Conservation (phyloP, 345 rosid species). For the Populus alba region DNA sequence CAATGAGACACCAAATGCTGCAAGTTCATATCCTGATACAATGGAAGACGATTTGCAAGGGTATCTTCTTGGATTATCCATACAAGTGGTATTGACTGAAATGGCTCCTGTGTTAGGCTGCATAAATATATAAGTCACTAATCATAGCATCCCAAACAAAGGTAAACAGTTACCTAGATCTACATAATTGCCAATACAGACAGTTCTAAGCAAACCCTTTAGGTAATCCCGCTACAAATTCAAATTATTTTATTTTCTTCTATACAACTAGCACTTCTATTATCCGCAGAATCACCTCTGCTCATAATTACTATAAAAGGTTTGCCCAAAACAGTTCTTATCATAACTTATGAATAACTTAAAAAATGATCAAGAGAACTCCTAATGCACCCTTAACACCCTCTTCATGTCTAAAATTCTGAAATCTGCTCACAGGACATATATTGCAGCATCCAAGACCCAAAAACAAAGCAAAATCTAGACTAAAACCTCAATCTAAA, state of each 20-base stretch:
- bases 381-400: not conserved
- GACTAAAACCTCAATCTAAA: not conserved
- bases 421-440: not conserved
- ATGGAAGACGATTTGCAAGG: conserved; percentile 72
- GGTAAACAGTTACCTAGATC: conserved; percentile 16
- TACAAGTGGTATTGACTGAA: conserved; percentile 78
- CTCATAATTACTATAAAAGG: not conserved
- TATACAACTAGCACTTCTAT: not conserved
- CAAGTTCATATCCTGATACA: conserved; percentile 61
- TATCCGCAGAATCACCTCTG: not conserved
- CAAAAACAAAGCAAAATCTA: not conserved
- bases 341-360: not conserved
- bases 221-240: not conserved
- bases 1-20: conserved; percentile 64
- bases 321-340: not conserved
- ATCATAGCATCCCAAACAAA: conserved; percentile 38
- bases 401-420: not conserved
- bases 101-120: conserved; percentile 99
- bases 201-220: not conserved
- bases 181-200: not conserved
- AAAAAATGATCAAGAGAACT: not conserved
- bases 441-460: not conserved
- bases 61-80: conserved; percentile 91
- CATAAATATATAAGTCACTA: conserved; percentile 62
- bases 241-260: not conserved